Conservation (phyloP, 1,284 basidiomycete species). For the Cryptococcus sp. region DNA sequence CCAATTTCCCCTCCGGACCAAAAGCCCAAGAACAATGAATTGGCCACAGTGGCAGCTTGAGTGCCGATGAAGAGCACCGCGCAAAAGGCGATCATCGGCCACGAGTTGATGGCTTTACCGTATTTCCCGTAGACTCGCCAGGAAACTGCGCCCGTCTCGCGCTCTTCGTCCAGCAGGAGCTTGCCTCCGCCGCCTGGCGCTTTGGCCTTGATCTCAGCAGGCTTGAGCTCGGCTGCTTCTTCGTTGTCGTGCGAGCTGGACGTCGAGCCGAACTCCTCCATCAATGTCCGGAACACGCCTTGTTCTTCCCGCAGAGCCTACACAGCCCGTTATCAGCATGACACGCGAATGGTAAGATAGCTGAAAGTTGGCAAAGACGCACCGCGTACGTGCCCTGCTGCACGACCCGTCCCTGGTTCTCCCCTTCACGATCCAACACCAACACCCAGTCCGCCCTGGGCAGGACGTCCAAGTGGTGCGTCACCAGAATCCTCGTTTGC, state of each 20-base stretch:
- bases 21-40: conserved; percentile 29
- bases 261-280: conserved; percentile 19
- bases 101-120: conserved; percentile 8
- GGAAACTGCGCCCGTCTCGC: conserved; percentile 28
- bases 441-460: conserved; percentile 51
- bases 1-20: conserved; percentile 25
- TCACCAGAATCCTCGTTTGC: conserved; percentile 70
- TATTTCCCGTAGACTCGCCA: conserved; percentile 24
- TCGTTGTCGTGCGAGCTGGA: conserved; percentile 5
- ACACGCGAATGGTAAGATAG: background rate
- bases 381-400: conserved; percentile 45
- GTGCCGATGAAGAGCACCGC: conserved; percentile 11
- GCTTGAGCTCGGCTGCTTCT: background rate
- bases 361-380: background rate
- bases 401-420: conserved; percentile 48
- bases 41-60: conserved; percentile 29
- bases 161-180: conserved; percentile 67
- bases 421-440: conserved; percentile 44
- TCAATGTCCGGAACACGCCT: conserved; percentile 16
- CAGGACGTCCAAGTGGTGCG: conserved; percentile 69
- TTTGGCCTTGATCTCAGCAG: background rate
- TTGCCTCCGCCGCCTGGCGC: conserved; percentile 52
- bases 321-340: background rate
- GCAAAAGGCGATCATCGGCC: conserved; percentile 6
- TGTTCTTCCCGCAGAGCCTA: conserved; percentile 16